A percentile compares a stretch with the other conserved stretches of the same genome.
Evolutionary conservation across 371 early-diverging fungal species (phyloP).

Genomic region (Mortierella sp.): DNA sequence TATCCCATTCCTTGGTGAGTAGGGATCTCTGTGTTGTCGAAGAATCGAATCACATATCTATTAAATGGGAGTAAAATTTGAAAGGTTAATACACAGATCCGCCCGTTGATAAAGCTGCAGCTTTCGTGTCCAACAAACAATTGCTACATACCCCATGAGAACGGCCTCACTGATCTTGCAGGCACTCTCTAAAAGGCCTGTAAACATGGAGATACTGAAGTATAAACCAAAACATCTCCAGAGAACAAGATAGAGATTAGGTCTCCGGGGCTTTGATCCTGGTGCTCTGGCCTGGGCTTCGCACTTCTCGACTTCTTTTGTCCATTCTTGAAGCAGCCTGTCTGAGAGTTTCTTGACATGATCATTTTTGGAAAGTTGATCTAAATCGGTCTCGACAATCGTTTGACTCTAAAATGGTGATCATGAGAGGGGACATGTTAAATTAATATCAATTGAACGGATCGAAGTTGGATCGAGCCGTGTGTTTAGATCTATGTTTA

Average conservation of each 20-base stretch:
- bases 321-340: conserved; percentile 41
- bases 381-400: too few relatives aligned
- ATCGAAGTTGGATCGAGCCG: too few relatives aligned
- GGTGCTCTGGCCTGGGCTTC: too few relatives aligned
- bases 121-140: too few relatives aligned
- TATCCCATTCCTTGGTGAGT: conserved; percentile 42
- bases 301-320: conserved; percentile 27
- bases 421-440: too few relatives aligned
- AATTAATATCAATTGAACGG: too few relatives aligned
- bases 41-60: conserved; percentile 57
- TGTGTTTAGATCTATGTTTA: too few relatives aligned
- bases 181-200: conserved; percentile 37
- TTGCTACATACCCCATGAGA: conserved; percentile 45
- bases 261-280: too few relatives aligned
- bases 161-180: conserved; percentile 57
- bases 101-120: too few relatives aligned
- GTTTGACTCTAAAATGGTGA: too few relatives aligned
- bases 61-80: background rate
- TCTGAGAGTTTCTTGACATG: conserved; percentile 44
- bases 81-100: too few relatives aligned
- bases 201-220: conserved; percentile 12
- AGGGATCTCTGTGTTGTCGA: conserved; percentile 12
- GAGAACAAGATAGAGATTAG: conserved; percentile 22
- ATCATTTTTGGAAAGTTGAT: conserved; percentile 28
- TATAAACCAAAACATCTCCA: conserved; percentile 38